These are phyloP conservation scores for Triadica sebifera DNA, from an alignment of 345 rosid genomes.

Conservation along the genomic window DNA sequence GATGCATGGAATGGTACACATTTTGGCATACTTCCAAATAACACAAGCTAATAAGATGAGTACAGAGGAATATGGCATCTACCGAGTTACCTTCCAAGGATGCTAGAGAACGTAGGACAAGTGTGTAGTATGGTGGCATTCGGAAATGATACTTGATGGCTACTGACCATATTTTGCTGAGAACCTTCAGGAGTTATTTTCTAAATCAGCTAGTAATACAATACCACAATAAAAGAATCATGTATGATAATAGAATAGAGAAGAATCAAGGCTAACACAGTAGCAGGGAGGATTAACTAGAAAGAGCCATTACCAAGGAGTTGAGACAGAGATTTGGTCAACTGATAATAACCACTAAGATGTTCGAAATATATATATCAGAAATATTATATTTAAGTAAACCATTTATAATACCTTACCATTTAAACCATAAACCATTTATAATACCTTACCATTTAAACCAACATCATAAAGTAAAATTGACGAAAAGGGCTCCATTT, in stretches of 20 bases:
- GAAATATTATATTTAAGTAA: background rate
- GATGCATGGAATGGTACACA: background rate
- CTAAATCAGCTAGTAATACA: background rate
- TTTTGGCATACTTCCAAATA: background rate
- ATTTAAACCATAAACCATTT: too few species aligned
- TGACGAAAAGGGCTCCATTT: too few species aligned
- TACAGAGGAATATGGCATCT: background rate
- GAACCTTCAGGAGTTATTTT: slow-evolving; percentile 50
- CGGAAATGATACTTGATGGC: slow-evolving; percentile 89
- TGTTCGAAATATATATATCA: background rate
- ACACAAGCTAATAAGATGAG: background rate
- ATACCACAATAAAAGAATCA: slow-evolving; percentile 5
- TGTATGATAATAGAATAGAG: background rate
- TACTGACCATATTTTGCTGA: slow-evolving; percentile 75
- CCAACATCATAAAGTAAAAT: too few species aligned
- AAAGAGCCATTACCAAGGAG: background rate
- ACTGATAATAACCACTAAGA: background rate
- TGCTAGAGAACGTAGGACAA: slow-evolving; percentile 90
- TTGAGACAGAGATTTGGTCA: background rate
- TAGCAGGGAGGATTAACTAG: too few species aligned
- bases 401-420: background rate
- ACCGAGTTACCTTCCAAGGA: slow-evolving; percentile 77
- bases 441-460: too few species aligned
- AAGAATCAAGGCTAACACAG: background rate
- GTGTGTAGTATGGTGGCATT: slow-evolving; percentile 96